Evolutionary conservation across 768 basidiomycete genomes (phyloP), one percentile per base, ranked within the genome.

Genomic region (Porphyrellus cyaneotinctus): DNA sequence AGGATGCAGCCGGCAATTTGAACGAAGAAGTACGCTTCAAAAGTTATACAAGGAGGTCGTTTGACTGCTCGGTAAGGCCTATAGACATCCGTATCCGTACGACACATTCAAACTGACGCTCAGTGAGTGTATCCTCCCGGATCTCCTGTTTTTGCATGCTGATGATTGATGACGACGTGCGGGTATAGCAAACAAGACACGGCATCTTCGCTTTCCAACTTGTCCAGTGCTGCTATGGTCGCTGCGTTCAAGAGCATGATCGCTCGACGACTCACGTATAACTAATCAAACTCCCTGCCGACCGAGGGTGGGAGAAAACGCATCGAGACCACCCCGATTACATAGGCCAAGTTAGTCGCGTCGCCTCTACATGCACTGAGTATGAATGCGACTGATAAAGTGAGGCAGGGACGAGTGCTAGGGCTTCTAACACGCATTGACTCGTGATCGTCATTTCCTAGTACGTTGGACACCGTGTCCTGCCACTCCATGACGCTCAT

Each of bases 101-200:
- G 97, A 98, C 68, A 95, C 95, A 1, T 99, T 98, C 79, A 98
- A 98, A 70, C 79, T 97, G 41, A 85, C 91, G n/a, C 75, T 98
- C 49, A 89, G 95, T 95, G 63, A 54, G 90, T 75, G 4, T 10
- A 18, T 18, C 38, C 41, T n/a, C 33, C 4, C 30, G 49, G 32
- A n/a, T n/a, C n/a, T n/a, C n/a, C n/a, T n/a, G n/a, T n/a, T n/a
- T n/a, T 9, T n/a, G n/a, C n/a, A n/a, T n/a, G n/a, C n/a, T n/a
- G n/a, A n/a, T n/a, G n/a, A n/a, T n/a, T n/a, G n/a, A n/a, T n/a
- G n/a, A n/a, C n/a, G n/a, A n/a, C n/a, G n/a, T n/a, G 9, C 26
- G 26, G 18, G 1, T 52, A 24, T 24, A 88, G 86, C 43, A 87
- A 88, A 62, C 76, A 82, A 35, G 89, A 94, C 11, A 77, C 80